Conservation (phyloP, 1,139 yeast species). For the Yamadazyma spencermartinsiae region DNA sequence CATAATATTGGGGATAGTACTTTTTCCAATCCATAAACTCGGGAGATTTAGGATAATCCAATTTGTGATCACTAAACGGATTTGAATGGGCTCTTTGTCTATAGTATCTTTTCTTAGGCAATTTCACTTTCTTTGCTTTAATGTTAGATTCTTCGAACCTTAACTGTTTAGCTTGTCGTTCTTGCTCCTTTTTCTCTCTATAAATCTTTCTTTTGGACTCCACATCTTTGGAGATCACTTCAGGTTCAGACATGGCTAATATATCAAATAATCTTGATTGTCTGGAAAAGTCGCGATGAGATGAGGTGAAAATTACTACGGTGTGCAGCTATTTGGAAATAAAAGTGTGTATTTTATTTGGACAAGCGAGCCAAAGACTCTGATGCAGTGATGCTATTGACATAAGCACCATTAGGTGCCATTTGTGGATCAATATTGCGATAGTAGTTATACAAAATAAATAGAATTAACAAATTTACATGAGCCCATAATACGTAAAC, state of each 20-base stretch:
- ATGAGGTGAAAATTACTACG: background rate
- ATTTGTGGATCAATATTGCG: background rate
- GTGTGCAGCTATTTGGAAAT: background rate
- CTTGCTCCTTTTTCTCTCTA: conserved; percentile 37
- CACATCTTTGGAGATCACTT: too few relatives aligned
- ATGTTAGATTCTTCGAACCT: conserved; percentile 21
- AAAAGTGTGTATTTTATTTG: too few relatives aligned
- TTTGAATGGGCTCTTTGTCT: conserved; percentile 98
- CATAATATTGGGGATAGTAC: conserved; percentile 63
- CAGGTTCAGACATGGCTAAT: conserved; percentile 10
- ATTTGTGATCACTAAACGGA: conserved; percentile 92
- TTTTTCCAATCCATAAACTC: conserved; percentile 83
- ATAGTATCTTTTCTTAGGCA: conserved; percentile 83
- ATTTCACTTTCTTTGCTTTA: conserved; percentile 29
- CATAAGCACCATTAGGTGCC: too few relatives aligned
- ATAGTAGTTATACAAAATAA: background rate
- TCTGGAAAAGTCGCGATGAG: conserved; percentile 2
- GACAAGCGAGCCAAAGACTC: too few relatives aligned
- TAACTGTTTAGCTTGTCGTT: conserved; percentile 36
- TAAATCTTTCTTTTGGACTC: conserved; percentile 42
- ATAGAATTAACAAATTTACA: background rate
- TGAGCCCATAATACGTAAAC: background rate
- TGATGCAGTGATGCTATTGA: too few relatives aligned
- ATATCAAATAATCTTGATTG: background rate
- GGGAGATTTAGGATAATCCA: conserved; percentile 85